Evolutionary conservation across 768 basidiomycete species (phyloP).

Genomic region (Mycena maculata): DNA sequence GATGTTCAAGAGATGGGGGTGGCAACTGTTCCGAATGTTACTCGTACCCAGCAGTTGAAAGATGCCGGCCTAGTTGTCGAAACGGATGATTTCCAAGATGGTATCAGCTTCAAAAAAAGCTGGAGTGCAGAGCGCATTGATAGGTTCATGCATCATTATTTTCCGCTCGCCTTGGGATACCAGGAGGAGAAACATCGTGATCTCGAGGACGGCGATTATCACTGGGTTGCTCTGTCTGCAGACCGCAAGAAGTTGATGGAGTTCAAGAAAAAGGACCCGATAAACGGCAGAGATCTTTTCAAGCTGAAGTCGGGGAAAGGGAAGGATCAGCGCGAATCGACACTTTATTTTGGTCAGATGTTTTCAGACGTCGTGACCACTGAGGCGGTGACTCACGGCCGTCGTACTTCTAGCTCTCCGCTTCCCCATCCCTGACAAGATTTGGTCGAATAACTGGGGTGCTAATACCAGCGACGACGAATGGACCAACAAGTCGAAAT

Average conservation of each 20-base stretch:
- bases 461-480: neutral
- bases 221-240: neutral
- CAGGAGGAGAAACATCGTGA: too few relatives aligned
- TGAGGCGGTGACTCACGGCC: neutral
- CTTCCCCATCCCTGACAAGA: neutral
- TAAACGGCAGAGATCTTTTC: neutral
- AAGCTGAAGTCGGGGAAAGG: too few relatives aligned
- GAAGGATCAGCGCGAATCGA: too few relatives aligned
- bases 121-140: too few relatives aligned
- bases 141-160: too few relatives aligned
- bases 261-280: constrained; percentile 1
- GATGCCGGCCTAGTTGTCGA: neutral
- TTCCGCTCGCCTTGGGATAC: too few relatives aligned
- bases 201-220: neutral
- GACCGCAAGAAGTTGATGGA: neutral
- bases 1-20: constrained; percentile 7
- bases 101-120: neutral
- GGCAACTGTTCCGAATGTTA: neutral
- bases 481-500: neutral
- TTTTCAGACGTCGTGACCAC: neutral
- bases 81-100: neutral
- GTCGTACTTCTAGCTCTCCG: too few relatives aligned
- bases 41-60: neutral
- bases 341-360: too few relatives aligned
- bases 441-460: neutral